phyloP scores from a whole-genome alignment of 2,329 filamentous ascomycete species.

The Colletotrichum tamarilloi region DNA sequence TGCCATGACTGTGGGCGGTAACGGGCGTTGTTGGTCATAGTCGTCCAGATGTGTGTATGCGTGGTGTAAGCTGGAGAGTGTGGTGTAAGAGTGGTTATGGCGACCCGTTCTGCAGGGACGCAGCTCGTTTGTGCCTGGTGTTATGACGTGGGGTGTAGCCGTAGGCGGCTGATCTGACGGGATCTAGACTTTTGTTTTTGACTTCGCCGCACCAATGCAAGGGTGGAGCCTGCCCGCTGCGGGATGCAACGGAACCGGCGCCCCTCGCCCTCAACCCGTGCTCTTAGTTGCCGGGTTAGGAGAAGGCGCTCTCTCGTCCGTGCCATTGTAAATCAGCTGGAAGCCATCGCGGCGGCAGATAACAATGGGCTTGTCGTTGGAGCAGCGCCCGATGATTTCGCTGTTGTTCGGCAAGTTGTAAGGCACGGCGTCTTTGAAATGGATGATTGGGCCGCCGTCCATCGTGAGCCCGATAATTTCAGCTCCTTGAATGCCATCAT shows the following conservation, averaged over 20 bases:
- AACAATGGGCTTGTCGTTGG: constrained; percentile 50
- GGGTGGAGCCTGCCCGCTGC: constrained; percentile 25
- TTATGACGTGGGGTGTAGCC: constrained; percentile 27
- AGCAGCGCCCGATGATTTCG: constrained; percentile 50
- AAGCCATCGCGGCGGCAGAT: constrained; percentile 50
- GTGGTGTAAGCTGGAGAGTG: background rate
- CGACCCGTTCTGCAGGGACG: constrained; percentile 18
- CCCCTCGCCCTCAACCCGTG: constrained; percentile 17
- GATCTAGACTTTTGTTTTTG: constrained; percentile 27
- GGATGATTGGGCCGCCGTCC: constrained; percentile 58
- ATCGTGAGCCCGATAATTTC: constrained; percentile 58
- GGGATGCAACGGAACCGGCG: constrained; percentile 22
- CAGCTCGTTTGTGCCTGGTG: constrained; percentile 30
- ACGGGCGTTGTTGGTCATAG: constrained; percentile 22
- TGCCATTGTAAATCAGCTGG: constrained; percentile 43
- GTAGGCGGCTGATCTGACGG: constrained; percentile 16
- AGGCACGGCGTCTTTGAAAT: constrained; percentile 50
- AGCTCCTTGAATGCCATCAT: constrained; percentile 42
- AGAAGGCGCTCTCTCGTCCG: constrained; percentile 24
- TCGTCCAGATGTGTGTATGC: constrained; percentile 13
- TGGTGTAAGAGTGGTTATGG: background rate
- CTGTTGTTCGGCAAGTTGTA: constrained; percentile 45
- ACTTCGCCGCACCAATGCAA: constrained; percentile 34
- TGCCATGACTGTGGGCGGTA: constrained; percentile 7
- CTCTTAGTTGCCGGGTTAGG: constrained; percentile 25